Evolutionary conservation across 331 rosid species (phyloP).

Genomic region (Stylosanthes scabra): DNA sequence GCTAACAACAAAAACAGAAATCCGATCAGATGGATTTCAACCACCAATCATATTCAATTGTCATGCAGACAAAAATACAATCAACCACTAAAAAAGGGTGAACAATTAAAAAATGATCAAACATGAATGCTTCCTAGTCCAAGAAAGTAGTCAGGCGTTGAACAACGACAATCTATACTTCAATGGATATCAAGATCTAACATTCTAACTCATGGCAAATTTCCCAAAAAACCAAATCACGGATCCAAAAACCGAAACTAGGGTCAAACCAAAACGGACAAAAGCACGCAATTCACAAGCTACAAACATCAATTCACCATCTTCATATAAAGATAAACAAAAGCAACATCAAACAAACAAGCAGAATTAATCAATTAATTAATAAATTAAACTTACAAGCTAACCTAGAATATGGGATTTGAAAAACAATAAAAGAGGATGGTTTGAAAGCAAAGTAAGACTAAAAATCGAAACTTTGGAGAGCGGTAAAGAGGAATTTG

Average conservation of each 20-base stretch:
- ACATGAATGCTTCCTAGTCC: not conserved
- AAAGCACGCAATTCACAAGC: not conserved
- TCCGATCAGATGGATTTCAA: not conserved
- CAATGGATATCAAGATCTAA: slow-evolving; percentile 28
- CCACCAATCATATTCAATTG: slow-evolving; percentile 10
- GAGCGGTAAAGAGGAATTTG: not conserved
- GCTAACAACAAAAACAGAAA: not conserved
- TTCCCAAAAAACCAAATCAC: not conserved
- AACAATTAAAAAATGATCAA: not conserved
- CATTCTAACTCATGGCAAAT: not conserved
- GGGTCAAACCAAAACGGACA: slow-evolving; percentile 1
- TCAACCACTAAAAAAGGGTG: not conserved
- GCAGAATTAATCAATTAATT: not conserved
- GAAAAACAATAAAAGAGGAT: not conserved
- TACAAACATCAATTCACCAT: not conserved
- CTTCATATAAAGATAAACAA: not conserved
- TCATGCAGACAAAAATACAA: not conserved
- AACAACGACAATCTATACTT: not conserved
- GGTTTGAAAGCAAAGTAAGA: not conserved
- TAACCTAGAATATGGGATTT: not conserved
- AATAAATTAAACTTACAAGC: not conserved
- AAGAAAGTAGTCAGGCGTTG: not conserved
- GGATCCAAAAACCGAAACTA: slow-evolving; percentile 22
- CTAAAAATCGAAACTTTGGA: not conserved
- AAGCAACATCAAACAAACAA: not conserved